Conservation (phyloP, 2,329 filamentous ascomycete species). For the Fusarium sp. region DNA sequence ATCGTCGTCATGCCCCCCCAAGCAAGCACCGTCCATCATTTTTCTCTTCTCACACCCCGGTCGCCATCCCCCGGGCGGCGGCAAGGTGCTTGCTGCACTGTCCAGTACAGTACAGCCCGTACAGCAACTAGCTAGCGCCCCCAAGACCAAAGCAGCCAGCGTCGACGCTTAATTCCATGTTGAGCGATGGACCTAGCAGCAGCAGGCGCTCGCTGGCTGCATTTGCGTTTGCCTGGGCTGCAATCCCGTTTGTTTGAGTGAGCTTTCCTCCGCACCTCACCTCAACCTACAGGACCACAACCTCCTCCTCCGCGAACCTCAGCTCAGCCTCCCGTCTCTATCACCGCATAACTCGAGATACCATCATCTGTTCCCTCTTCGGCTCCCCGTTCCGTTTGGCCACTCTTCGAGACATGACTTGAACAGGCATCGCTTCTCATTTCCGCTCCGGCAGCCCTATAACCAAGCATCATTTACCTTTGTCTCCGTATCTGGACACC, state of each 20-base stretch:
- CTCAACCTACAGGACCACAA: neutral
- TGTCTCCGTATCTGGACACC: slow-evolving; percentile 16
- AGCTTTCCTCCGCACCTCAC: slow-evolving; percentile 1
- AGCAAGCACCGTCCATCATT: slow-evolving; percentile 13
- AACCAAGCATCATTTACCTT: slow-evolving; percentile 4
- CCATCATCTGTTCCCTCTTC: slow-evolving; percentile 17
- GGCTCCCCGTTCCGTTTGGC: neutral
- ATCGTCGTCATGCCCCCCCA: slow-evolving; percentile 3
- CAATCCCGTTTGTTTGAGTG: neutral
- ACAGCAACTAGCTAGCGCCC: slow-evolving; percentile 16
- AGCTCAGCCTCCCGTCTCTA: neutral
- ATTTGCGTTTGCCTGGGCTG: slow-evolving; percentile 2
- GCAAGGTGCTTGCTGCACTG: slow-evolving; percentile 13
- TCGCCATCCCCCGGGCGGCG: slow-evolving; percentile 18
- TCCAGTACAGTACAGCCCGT: neutral
- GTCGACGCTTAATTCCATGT: slow-evolving; percentile 36
- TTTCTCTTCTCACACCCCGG: slow-evolving; percentile 24
- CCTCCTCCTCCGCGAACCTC: neutral
- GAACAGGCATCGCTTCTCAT: slow-evolving; percentile 40
- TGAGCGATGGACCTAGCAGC: slow-evolving; percentile 14
- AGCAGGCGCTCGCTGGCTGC: slow-evolving; percentile 23
- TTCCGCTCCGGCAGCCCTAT: slow-evolving; percentile 5
- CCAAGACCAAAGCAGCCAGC: slow-evolving; percentile 31
- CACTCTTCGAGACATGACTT: slow-evolving; percentile 46
- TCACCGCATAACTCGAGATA: slow-evolving; percentile 29